Evolutionary conservation across 805 yeast species (phyloP).

Genomic region (Candida gorgasii): DNA sequence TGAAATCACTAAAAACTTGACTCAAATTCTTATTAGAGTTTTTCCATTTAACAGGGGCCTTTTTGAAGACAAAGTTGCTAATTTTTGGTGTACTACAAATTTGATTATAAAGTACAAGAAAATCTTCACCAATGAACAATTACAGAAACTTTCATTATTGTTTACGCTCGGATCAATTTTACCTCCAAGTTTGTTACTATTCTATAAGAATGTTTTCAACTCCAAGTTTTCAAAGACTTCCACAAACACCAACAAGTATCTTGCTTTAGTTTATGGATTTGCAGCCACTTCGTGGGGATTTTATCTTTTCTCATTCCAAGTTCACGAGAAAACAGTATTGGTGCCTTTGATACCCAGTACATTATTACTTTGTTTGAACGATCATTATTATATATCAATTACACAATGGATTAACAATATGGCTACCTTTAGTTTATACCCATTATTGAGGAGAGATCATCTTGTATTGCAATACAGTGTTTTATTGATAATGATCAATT

Average conservation of each 20-base stretch:
- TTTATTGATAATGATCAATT: conserved; percentile 53
- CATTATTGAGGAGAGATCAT: conserved; percentile 76
- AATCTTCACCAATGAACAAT: conserved; percentile 52
- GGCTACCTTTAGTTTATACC: conserved; percentile 84
- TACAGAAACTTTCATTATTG: conserved; percentile 58
- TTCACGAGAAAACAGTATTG: conserved; percentile 90
- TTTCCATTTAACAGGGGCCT: conserved; percentile 93
- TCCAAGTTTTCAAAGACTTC: conserved; percentile 17
- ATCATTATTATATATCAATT: conserved; percentile 64
- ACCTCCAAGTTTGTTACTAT: conserved; percentile 32
- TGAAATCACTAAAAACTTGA: conserved; percentile 27
- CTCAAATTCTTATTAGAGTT: conserved; percentile 63
- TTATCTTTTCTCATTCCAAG: conserved; percentile 89
- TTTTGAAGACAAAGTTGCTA: conserved; percentile 96
- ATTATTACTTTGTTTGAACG: conserved; percentile 57
- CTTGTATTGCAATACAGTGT: conserved; percentile 71
- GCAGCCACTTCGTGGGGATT: conserved; percentile 85
- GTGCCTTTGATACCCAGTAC: conserved; percentile 87
- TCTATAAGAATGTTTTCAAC: conserved; percentile 35
- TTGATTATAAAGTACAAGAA: conserved; percentile 68
- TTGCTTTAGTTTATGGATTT: conserved; percentile 59
- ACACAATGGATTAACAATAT: conserved; percentile 86
- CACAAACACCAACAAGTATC: conserved; percentile 16
- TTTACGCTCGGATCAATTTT: conserved; percentile 47
- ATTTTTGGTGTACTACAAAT: conserved; percentile 96